phyloP scores from a whole-genome alignment of 2,329 filamentous ascomycete species.

The Onygena corvina region DNA sequence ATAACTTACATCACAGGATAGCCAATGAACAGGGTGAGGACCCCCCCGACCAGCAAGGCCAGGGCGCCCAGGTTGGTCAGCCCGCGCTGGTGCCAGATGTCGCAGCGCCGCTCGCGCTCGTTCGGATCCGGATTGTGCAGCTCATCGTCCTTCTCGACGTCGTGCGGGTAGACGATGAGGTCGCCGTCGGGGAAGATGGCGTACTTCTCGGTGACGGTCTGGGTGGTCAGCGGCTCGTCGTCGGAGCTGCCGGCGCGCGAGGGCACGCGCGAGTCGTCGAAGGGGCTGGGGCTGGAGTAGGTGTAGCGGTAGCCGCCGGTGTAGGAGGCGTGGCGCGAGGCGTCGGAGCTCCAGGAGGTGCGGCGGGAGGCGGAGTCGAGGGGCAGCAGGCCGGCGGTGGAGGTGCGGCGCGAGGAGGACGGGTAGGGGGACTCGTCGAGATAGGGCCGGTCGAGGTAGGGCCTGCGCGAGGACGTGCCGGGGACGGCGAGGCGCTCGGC shows the following conservation, averaged over 20 bases:
- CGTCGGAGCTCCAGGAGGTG: conserved; percentile 54
- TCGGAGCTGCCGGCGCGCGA: conserved; percentile 54
- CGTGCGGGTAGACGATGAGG: conserved; percentile 56
- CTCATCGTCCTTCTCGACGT: conserved; percentile 62
- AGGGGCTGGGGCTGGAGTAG: conserved; percentile 32
- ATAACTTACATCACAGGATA: conserved; percentile 55
- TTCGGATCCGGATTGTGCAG: conserved; percentile 58
- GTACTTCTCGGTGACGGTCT: conserved; percentile 62
- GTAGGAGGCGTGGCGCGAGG: conserved; percentile 32
- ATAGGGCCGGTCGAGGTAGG: conserved; percentile 7
- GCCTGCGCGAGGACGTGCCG: not conserved
- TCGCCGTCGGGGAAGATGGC: conserved; percentile 58
- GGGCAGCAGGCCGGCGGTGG: not conserved
- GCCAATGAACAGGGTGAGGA: conserved; percentile 54
- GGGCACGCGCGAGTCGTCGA: conserved; percentile 48
- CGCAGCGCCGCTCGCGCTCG: conserved; percentile 50
- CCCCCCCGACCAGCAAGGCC: conserved; percentile 46
- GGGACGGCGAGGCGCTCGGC: conserved; percentile 10
- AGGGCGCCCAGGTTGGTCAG: conserved; percentile 54
- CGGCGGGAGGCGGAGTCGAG: conserved; percentile 46
- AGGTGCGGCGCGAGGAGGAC: not conserved
- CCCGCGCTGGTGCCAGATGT: conserved; percentile 54
- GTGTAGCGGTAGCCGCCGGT: not conserved
- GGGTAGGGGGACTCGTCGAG: not conserved
- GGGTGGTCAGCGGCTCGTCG: conserved; percentile 50